These are phyloP conservation scores for Dryadomyces quercivorus DNA, from an alignment of 2,329 filamentous ascomycete genomes.

Conservation along the genomic window DNA sequence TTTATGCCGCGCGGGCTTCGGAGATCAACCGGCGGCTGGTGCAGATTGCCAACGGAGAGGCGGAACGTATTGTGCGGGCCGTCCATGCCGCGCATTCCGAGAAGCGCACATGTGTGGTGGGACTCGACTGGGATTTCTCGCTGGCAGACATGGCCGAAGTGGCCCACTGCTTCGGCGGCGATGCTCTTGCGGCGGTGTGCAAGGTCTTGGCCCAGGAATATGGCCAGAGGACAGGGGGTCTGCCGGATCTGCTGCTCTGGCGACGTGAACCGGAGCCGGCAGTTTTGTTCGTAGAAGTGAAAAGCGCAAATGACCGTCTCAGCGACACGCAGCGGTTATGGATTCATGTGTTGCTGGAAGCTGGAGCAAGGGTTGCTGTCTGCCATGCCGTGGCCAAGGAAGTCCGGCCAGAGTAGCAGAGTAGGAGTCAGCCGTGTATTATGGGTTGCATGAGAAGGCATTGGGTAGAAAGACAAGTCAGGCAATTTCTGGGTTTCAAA, in stretches of 20 bases:
- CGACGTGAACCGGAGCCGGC: slow-evolving; percentile 25
- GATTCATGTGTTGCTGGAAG: slow-evolving; percentile 85
- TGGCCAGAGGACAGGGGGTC: slow-evolving; percentile 67
- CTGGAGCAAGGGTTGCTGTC: slow-evolving; percentile 76
- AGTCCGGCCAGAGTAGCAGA: not conserved
- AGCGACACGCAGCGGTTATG: slow-evolving; percentile 94
- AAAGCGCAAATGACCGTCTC: slow-evolving; percentile 79
- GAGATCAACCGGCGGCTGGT: slow-evolving; percentile 83
- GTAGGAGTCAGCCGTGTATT: not conserved
- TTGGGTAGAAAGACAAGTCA: too few relatives aligned
- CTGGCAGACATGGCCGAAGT: slow-evolving; percentile 70
- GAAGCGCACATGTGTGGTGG: slow-evolving; percentile 72
- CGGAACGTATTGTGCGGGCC: slow-evolving; percentile 50
- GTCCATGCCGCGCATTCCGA: slow-evolving; percentile 59
- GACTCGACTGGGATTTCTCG: slow-evolving; percentile 81
- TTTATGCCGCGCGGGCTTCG: slow-evolving; percentile 72
- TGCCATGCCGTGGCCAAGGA: slow-evolving; percentile 41
- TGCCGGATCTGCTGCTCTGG: slow-evolving; percentile 93
- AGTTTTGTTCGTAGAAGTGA: slow-evolving; percentile 63
- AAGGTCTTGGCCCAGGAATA: slow-evolving; percentile 97
- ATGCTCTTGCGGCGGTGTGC: slow-evolving; percentile 71
- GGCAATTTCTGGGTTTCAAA: too few relatives aligned
- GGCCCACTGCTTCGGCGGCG: slow-evolving; percentile 63
- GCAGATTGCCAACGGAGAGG: slow-evolving; percentile 74
- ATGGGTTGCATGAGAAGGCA: too few relatives aligned